Base-by-base conservation (phyloP, 2,329 filamentous ascomycete genomes). In the Trichoderma sp. region DNA sequence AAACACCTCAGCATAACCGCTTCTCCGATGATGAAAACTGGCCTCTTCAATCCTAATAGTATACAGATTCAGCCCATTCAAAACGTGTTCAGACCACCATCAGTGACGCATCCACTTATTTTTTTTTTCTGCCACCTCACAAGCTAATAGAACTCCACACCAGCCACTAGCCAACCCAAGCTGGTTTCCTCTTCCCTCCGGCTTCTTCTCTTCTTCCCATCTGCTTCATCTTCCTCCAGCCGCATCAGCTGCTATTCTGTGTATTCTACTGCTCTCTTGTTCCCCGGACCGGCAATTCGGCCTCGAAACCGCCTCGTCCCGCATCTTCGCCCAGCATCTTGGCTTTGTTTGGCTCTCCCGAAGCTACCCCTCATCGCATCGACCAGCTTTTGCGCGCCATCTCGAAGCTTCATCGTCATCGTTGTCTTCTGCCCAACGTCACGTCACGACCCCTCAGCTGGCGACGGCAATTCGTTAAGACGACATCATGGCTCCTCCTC, bases 71-170 rank as follows among this genome's bases (percentile, higher is more conserved):
- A 22, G 15, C n/a, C 42, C 29, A 52, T 19, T n/a, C 29, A 34
- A 39, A 19, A 64, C 58, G 27, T 50, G 58, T 50, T 17, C 45
- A 64, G 13, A 53, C 12, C 34, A 12, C 52, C 15, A 34, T 34
- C 42, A 59, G 56, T 59, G 54, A 67, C 64, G 64, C 64, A 67
- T 59, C 53, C 64, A 59, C 64, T 59, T 66, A 34, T 35, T 34
- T 58, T 35, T 57, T 64, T 59, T 52, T 58, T 29, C 53, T 22
- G 53, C 25, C 45, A 29, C 39, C n/a, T 29, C 42, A 32, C 45
- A 58, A 67, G 64, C 53, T 42, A 67, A 59, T 67, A 56, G 56
- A 67, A 59, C 64, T 67, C 64, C 54, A 59, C 52, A 65, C 63
- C 63, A 65, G 39, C 63, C 58, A 50, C 58, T 45, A 39, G 34